phyloP scores from a whole-genome alignment of 225 moss, liverwort and hornwort genomes.

The Neckera pumila region DNA sequence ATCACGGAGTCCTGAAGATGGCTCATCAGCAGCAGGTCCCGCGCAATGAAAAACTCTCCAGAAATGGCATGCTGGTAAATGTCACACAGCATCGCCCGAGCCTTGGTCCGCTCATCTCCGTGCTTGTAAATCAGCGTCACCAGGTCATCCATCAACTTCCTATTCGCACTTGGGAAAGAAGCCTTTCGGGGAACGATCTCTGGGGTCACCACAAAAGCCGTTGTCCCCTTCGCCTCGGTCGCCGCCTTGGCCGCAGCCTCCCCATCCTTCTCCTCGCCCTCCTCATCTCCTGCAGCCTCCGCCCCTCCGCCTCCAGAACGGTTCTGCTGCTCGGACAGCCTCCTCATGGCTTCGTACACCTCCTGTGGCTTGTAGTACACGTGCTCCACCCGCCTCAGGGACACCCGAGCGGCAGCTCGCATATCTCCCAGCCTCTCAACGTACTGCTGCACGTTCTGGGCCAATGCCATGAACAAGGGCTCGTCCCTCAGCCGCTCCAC shows the following conservation, averaged over 20 bases:
- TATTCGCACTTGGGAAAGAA: slow-evolving; percentile 61
- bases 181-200: slow-evolving; percentile 70
- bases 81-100: slow-evolving; percentile 95
- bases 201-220: slow-evolving; percentile 67
- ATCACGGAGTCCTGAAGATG: slow-evolving; percentile 92
- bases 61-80: slow-evolving; percentile 95
- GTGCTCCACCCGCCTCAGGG: slow-evolving; percentile 81
- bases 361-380: slow-evolving; percentile 97
- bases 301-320: slow-evolving; percentile 29
- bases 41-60: slow-evolving; percentile 71
- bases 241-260: slow-evolving; percentile 23
- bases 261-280: slow-evolving; percentile 51
- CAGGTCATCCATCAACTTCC: slow-evolving; percentile 81
- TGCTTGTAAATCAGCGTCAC: slow-evolving; percentile 80
- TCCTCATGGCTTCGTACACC: slow-evolving; percentile 95
- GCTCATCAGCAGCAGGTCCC: slow-evolving; percentile 93
- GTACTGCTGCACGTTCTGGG: slow-evolving; percentile 89
- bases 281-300: slow-evolving; percentile 33
- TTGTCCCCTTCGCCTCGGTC: slow-evolving; percentile 60
- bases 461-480: slow-evolving; percentile 81
- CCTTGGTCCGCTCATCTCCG: slow-evolving; percentile 94
- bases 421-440: slow-evolving; percentile 75
- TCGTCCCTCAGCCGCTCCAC: slow-evolving; percentile 92
- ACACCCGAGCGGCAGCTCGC: slow-evolving; percentile 74
- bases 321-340: slow-evolving; percentile 69